These are phyloP conservation scores for Tagetes erecta DNA, from an alignment of 129 eudicot species.

Conservation along the genomic window DNA sequence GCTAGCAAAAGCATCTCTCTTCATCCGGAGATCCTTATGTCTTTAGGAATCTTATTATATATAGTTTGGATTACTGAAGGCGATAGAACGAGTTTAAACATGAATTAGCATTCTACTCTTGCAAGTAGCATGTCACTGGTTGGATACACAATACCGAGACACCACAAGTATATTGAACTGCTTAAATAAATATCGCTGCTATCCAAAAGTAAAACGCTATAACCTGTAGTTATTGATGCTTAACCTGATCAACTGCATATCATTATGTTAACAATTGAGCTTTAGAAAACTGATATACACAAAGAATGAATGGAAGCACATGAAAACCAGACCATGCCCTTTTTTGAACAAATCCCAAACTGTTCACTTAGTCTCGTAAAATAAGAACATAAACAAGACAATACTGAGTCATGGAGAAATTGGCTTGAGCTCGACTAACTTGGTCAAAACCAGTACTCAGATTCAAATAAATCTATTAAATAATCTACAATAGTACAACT, in stretches of 20 bases:
- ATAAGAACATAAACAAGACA: conserved; percentile 14
- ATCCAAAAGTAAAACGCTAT: not conserved
- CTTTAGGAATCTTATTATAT: not conserved
- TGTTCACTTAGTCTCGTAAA: conserved; percentile 5
- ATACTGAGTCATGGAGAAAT: not conserved
- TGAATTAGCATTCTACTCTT: conserved; percentile 7
- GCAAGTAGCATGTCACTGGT: not conserved
- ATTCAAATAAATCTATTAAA: not conserved
- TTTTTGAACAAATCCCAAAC: not conserved
- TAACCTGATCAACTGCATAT: conserved; percentile 20
- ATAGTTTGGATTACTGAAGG: not conserved
- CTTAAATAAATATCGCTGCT: not conserved
- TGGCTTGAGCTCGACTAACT: conserved; percentile 5
- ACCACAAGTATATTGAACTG: conserved; percentile 15
- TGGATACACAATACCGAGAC: conserved; percentile 7
- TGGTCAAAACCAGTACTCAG: conserved; percentile 7
- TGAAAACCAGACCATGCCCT: not conserved
- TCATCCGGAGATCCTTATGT: not conserved
- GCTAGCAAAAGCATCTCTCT: conserved; percentile 6
- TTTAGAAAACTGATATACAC: not conserved
- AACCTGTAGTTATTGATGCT: conserved; percentile 11
- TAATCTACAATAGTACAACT: not conserved
- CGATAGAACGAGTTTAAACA: conserved; percentile 11
- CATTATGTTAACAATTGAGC: not conserved
- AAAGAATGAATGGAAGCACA: not conserved